phyloP scores from a whole-genome alignment of 2,329 filamentous ascomycete species.

The Stachybotrys echinatus region DNA sequence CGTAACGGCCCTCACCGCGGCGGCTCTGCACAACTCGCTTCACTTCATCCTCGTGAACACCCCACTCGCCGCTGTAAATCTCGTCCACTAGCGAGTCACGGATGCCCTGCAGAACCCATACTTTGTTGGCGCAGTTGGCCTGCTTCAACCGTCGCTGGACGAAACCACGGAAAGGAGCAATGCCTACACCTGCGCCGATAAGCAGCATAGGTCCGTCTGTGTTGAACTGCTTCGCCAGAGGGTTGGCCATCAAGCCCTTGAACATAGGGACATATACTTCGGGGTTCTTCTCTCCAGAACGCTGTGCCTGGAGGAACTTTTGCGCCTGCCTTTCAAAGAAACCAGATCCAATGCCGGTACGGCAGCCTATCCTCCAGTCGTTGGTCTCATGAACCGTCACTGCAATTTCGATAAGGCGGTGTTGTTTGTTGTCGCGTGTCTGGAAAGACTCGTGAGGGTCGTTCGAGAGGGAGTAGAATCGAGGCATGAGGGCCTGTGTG shows the following conservation, averaged over 20 bases:
- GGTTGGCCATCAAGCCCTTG: conserved; percentile 96
- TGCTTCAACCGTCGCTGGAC: conserved; percentile 91
- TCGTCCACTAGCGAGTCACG: conserved; percentile 94
- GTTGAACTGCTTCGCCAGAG: conserved; percentile 84
- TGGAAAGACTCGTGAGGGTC: conserved; percentile 77
- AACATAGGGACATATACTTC: conserved; percentile 91
- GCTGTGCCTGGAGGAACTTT: conserved; percentile 63
- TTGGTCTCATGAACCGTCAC: conserved; percentile 86
- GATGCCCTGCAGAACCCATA: conserved; percentile 92
- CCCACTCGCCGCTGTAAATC: conserved; percentile 94
- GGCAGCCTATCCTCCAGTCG: conserved; percentile 67
- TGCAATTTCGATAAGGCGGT: conserved; percentile 89
- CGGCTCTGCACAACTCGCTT: conserved; percentile 77
- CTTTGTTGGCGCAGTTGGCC: conserved; percentile 95
- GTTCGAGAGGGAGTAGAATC: conserved; percentile 97
- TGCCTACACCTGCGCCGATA: conserved; percentile 92
- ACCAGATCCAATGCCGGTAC: conserved; percentile 85
- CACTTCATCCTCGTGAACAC: conserved; percentile 82
- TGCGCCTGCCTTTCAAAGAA: conserved; percentile 85
- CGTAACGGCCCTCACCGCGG: conserved; percentile 77
- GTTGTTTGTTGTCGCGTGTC: conserved; percentile 62
- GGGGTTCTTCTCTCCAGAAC: conserved; percentile 47
- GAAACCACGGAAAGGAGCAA: conserved; percentile 96
- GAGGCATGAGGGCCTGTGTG: conserved; percentile 86
- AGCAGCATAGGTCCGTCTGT: conserved; percentile 95